Base-by-base conservation (phyloP, 163 green algal genomes). In the Coccomyxa subellipsoidea region DNA sequence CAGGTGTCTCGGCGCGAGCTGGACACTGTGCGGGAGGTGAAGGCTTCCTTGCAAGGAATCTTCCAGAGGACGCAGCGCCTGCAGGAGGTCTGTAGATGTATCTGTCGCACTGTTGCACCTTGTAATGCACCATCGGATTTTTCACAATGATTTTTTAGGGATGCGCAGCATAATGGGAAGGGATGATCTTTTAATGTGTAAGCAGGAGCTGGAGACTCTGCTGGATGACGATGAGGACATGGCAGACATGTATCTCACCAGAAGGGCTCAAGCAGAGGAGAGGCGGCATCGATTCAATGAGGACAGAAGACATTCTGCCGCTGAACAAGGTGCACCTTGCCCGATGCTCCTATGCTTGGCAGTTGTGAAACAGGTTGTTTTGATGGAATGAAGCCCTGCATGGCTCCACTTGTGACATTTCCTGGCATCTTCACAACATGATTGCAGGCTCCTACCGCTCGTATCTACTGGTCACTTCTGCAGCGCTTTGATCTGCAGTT, bases 181-280 rank as follows among this genome's bases (percentile, higher is more conserved):
- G n/a, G n/a, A n/a, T n/a, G n/a, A n/a, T n/a, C n/a, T n/a, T n/a
- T n/a, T n/a, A n/a, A n/a, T n/a, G n/a, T 59, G 40, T 59, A 18
- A 59, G 78, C 72, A 83, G 66, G 66, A 89, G 80, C 78, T 92
- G 70, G 81, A 88, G 59, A 85, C 88, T 9, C 88, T 94, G 27
- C 79, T 94, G 80, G 90, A 93, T 5, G 91, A 94, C 66, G 91
- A 93, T 36, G 82, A 90, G 7, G 88, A 92, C 70, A 92, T 92
- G 87, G 15, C 69, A 8, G 81, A 89, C 78, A 88, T 88, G 82
- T 91, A 91, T 76, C 80, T 91, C 6, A 18, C 77, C 36, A 32
- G 77, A 73, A 72, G 77, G 8, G 37, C 37, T 18, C 15, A 15
- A 35, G 75, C 71, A 31, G 34, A 39, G 6, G 32, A 29, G 32